Base-by-base conservation (phyloP, 345 rosid species). In the Populus tremula region DNA sequence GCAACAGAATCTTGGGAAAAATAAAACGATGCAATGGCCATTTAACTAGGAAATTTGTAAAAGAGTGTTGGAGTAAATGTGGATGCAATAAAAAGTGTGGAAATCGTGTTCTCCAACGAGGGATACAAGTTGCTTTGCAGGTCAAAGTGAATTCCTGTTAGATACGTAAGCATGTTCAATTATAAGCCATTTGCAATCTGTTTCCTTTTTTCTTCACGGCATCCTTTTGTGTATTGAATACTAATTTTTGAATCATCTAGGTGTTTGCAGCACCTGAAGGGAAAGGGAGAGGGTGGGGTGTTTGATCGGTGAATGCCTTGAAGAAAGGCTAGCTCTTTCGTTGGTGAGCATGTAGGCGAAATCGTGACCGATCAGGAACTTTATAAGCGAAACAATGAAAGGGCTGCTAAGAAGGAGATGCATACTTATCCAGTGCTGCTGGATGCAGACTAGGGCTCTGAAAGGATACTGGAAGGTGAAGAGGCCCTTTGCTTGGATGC, bases 361-460 rank as follows among this genome's bases (percentile, higher is more conserved):
- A 75, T 80, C 13, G 75, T 80, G 75, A 79, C 75, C 11, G 62
- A 74, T 27, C 69, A 56, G 27, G 78, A 79, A 61, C 75, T 79
- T 43, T 45, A 74, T 47, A 67, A 79, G 5, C 65, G 71, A 36
- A 78, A 78, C 54, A 59, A 31, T 61, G 70, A 77, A 33, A 77
- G 81, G 31, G 73, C 66, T 66, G 49, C 73, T 39, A 72, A 27
- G 53, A 43, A 76, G 36, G 77, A 81, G 76, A 76, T 36, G 61
- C 83, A 81, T 67, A 76, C 80, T 3, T 76, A 81, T 35, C 80
- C 80, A 14, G 80, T 81, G 31, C 83, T 76, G 5, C 64, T 76
- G 41, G 83, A 76, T 72, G 77, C 83, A 27, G 83, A 81, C 33
- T 76, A 80, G 83, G 83, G 83, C 25, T 81, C 83, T 11, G 83